These are phyloP conservation scores for Scedosporium aurantiacum DNA, from an alignment of 2,329 filamentous ascomycete species.

Conservation along the genomic window DNA sequence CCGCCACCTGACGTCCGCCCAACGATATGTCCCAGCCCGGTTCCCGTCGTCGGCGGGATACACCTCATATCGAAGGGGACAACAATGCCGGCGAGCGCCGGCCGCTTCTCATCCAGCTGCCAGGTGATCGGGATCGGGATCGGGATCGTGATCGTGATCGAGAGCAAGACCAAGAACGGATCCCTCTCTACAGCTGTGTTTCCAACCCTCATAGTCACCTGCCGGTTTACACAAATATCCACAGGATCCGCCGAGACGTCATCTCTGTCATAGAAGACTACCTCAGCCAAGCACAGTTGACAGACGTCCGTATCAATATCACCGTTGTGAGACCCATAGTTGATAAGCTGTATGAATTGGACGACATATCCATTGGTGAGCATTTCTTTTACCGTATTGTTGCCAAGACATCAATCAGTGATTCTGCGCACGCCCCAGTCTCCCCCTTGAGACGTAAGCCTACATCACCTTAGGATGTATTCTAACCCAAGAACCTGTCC, in stretches of 20 bases:
- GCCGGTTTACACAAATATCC: conserved; percentile 68
- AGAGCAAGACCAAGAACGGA: neutral
- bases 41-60: neutral
- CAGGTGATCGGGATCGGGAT: neutral
- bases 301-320: conserved; percentile 72
- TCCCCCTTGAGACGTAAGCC: neutral
- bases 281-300: conserved; percentile 41
- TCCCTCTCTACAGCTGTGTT: conserved; percentile 38
- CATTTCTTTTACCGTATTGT: neutral
- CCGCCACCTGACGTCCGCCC: neutral
- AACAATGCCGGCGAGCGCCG: neutral
- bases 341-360: conserved; percentile 68
- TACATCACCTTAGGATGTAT: neutral
- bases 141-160: neutral
- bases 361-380: conserved; percentile 67
- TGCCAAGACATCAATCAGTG: no score
- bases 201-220: conserved; percentile 50
- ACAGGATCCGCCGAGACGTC: conserved; percentile 56
- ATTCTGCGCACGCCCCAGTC: neutral
- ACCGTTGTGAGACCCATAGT: conserved; percentile 70
- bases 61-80: neutral
- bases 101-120: neutral
- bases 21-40: neutral
- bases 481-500: conserved; percentile 3
- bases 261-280: conserved; percentile 38